Conservation (phyloP, 352 stramenopile species). For the Phytophthora aleatoria region DNA sequence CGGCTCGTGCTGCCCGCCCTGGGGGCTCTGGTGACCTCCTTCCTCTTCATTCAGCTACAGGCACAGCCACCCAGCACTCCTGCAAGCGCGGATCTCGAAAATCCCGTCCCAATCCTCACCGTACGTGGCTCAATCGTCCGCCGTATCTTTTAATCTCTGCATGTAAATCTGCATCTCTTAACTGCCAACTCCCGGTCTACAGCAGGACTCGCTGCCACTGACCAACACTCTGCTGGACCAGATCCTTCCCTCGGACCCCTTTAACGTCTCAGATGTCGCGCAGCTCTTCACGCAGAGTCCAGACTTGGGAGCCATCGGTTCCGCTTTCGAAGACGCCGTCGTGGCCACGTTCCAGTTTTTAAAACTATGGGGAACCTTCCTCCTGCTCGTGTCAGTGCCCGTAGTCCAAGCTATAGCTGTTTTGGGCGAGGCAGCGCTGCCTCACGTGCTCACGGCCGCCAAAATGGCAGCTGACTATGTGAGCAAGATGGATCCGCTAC, state of each 20-base stretch:
- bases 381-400: constrained; percentile 53
- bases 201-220: constrained; percentile 25
- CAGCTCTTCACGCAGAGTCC: constrained; percentile 53
- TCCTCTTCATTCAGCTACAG: constrained; percentile 23
- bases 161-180: not conserved
- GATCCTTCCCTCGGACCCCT: constrained; percentile 20
- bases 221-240: constrained; percentile 17
- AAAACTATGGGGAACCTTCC: constrained; percentile 60
- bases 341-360: constrained; percentile 67
- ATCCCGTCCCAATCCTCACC: constrained; percentile 16
- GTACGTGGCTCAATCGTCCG: constrained; percentile 6
- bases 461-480: constrained; percentile 50
- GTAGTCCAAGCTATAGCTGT: constrained; percentile 44
- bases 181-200: not conserved
- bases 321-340: constrained; percentile 55
- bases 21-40: constrained; percentile 8
- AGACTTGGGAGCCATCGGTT: constrained; percentile 68
- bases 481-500: constrained; percentile 58
- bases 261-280: constrained; percentile 40
- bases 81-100: not conserved
- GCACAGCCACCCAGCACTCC: not conserved
- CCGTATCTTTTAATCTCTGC: not conserved
- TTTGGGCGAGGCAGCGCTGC: constrained; percentile 62
- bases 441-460: constrained; percentile 56
- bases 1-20: constrained; percentile 15